A percentile compares a stretch with the other conserved stretches of the same genome.
phyloP scores from a whole-genome alignment of 345 rosid species.

The Garcia nutans region DNA sequence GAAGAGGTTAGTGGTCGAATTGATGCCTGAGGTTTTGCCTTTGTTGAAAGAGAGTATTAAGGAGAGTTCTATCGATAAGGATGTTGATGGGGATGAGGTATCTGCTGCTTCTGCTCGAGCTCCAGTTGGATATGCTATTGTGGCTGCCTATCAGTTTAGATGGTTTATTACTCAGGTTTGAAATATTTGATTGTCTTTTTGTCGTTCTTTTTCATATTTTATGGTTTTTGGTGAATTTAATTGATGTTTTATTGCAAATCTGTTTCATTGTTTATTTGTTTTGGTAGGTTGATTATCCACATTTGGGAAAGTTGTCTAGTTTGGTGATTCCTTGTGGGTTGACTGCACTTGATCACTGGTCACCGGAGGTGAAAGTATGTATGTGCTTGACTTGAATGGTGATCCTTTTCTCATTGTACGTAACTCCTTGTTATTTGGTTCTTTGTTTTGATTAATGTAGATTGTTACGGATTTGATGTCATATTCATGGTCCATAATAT shows the following conservation, averaged over 20 bases:
- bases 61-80: conserved; percentile 63
- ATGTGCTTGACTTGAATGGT: not conserved
- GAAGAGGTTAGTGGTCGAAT: conserved; percentile 41
- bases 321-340: conserved; percentile 87
- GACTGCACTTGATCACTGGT: conserved; percentile 93
- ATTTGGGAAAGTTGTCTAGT: conserved; percentile 57
- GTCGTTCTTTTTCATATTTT: not conserved
- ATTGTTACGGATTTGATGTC: not conserved
- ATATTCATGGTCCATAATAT: not conserved
- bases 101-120: conserved; percentile 59
- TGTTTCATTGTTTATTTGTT: conserved; percentile 1
- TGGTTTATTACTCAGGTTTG: conserved; percentile 86
- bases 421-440: not conserved
- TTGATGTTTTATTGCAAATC: not conserved
- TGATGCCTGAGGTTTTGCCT: conserved; percentile 58
- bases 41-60: conserved; percentile 56
- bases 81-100: conserved; percentile 47
- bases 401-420: not conserved
- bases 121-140: conserved; percentile 65
- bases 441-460: not conserved
- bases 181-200: not conserved
- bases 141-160: conserved; percentile 73
- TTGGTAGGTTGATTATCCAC: conserved; percentile 53
- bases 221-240: not conserved
- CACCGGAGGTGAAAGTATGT: conserved; percentile 82